phyloP scores from a whole-genome alignment of 2,329 filamentous ascomycete genomes.

The Cryphonectria radicalis region DNA sequence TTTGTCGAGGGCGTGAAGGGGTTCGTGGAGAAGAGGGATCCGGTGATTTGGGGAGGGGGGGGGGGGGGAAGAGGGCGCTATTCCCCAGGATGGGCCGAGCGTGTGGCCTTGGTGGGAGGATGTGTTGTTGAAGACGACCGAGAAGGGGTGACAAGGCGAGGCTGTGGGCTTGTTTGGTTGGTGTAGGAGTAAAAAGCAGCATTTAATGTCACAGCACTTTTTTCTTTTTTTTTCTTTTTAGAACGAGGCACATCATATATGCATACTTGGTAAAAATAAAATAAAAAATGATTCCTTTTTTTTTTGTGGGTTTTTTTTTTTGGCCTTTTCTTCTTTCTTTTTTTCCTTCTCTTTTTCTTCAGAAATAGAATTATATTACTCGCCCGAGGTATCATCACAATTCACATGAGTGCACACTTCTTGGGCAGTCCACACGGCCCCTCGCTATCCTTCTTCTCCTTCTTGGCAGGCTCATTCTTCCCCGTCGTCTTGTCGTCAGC shows the following conservation, averaged over 20 bases:
- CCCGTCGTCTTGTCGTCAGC: constrained; percentile 27
- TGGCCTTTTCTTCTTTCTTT: too few relatives aligned
- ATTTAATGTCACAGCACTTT: too few relatives aligned
- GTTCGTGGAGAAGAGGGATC: constrained; percentile 71
- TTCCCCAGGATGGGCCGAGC: constrained; percentile 62
- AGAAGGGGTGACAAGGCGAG: constrained; percentile 19
- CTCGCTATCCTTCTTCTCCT: constrained; percentile 50
- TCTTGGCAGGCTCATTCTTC: constrained; percentile 28
- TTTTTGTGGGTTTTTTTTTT: background rate
- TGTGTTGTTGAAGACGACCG: constrained; percentile 41
- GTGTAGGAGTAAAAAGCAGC: too few relatives aligned
- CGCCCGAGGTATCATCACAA: background rate
- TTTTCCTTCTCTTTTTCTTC: background rate
- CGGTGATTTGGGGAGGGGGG: too few relatives aligned
- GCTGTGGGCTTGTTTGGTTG: constrained; percentile 7
- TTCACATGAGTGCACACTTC: constrained; percentile 72
- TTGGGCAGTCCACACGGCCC: constrained; percentile 78
- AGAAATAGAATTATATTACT: too few relatives aligned
- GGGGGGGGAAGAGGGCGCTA: constrained; percentile 57
- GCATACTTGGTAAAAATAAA: background rate
- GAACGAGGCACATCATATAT: background rate
- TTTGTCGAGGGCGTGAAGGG: constrained; percentile 69
- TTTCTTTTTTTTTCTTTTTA: too few relatives aligned
- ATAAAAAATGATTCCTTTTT: too few relatives aligned
- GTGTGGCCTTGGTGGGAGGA: constrained; percentile 73